Conservation (phyloP, 208 protist genomes). For the Polymyxa betae region DNA sequence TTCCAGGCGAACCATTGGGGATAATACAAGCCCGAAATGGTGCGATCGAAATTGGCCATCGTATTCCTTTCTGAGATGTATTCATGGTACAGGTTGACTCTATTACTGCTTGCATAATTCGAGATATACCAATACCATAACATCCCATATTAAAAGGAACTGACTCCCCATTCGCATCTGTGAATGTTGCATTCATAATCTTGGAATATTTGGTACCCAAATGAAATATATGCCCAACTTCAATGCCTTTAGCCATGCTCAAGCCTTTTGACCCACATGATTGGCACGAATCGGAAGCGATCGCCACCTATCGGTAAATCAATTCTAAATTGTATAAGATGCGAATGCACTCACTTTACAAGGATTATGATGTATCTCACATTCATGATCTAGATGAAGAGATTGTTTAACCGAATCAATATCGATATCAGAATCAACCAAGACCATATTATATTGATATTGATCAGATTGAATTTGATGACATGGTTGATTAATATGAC, state of each 20-base stretch:
- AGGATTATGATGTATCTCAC: too few species aligned
- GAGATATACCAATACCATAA: not conserved
- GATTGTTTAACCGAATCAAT: too few species aligned
- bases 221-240: not conserved
- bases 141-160: not conserved
- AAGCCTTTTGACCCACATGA: too few species aligned
- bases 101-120: not conserved
- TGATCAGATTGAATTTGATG: too few species aligned
- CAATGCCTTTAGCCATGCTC: not conserved
- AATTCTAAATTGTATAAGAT: too few species aligned
- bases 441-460: too few species aligned
- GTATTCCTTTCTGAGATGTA: constrained; percentile 6
- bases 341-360: too few species aligned
- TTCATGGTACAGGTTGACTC: not conserved
- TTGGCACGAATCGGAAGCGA: too few species aligned
- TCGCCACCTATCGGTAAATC: too few species aligned
- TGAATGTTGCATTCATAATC: not conserved
- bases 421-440: too few species aligned
- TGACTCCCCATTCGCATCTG: not conserved
- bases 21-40: not conserved
- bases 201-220: not conserved
- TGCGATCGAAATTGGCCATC: not conserved
- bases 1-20: not conserved
- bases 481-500: too few species aligned
- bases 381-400: too few species aligned